Base-by-base conservation (phyloP, 257 asterid species). In the Rehmannia glutinosa region DNA sequence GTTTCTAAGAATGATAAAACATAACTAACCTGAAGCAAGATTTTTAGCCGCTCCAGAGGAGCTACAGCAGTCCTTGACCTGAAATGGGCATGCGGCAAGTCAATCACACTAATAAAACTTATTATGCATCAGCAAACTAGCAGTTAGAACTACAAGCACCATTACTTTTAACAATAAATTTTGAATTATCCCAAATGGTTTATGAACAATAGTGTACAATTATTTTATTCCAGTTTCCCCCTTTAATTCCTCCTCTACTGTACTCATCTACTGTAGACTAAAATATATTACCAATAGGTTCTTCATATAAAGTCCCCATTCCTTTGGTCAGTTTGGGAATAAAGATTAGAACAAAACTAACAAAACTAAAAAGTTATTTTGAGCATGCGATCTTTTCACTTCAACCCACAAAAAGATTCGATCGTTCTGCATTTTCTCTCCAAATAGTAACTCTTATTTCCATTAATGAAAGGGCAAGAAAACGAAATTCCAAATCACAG, bases 61-160 rank as follows among this genome's bases (percentile, higher is more conserved):
- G 99, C 99, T 35, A 94, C 99, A 35, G 99, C 96, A 50, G 97
- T 94, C 33, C 99, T 88, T 1, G 99, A 93, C 80, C 99, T 93
- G 96, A 71, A 81, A 75, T 58, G 56, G 43, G 35, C 56, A 61
- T 2, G 61, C 71, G 43, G 28, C 51, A 47, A 58, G 25, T 70
- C 61, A 67, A 49, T 6, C 36, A 57, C 32, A 38, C 30, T 33
- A n/a, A n/a, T n/a, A 50, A 17, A 25, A 45, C 17, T 43, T 45
- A 46, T 45, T 30, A 21, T 25, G 24, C 38, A 45, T n/a, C 49
- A 0, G 27, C 23, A 15, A 35, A 47, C 62, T 46, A 45, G 35
- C 27, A 72, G 72, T 72, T 49, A 38, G 23, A 56, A 52, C 20
- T 41, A 38, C 27, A 36, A 49, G 60, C 58, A 55, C 53, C 36